phyloP scores from a whole-genome alignment of 345 rosid genomes.

The Camelina sativa region DNA sequence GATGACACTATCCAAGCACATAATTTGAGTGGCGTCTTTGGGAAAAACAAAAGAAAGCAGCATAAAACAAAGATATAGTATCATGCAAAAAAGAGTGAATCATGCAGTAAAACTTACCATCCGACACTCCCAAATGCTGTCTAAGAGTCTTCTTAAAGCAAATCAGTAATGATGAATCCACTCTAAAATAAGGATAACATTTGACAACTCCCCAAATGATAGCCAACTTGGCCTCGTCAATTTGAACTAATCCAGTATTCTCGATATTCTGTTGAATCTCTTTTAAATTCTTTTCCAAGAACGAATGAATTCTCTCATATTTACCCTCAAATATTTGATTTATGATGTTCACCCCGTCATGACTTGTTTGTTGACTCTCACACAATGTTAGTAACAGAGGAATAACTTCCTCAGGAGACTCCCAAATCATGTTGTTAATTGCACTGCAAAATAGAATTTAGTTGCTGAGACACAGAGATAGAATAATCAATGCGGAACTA shows the following conservation, averaged over 20 bases:
- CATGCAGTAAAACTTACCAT: slow-evolving; percentile 51
- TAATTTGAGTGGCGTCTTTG: slow-evolving; percentile 11
- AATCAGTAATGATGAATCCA: slow-evolving; percentile 50
- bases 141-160: slow-evolving; percentile 61
- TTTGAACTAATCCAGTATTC: slow-evolving; percentile 41
- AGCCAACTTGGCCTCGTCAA: slow-evolving; percentile 58
- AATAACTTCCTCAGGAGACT: slow-evolving; percentile 61
- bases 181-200: slow-evolving; percentile 65
- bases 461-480: slow-evolving; percentile 30
- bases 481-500: slow-evolving; percentile 20
- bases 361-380: slow-evolving; percentile 58
- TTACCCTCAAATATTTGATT: slow-evolving; percentile 52
- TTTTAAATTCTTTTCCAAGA: slow-evolving; percentile 48
- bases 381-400: slow-evolving; percentile 59
- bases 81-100: slow-evolving; percentile 19
- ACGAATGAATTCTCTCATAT: slow-evolving; percentile 50
- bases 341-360: slow-evolving; percentile 31
- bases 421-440: slow-evolving; percentile 63
- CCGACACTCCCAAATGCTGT: slow-evolving; percentile 49
- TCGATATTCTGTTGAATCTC: slow-evolving; percentile 45
- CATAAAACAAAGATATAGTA: slow-evolving; percentile 23
- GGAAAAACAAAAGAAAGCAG: background rate
- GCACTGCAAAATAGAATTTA: slow-evolving; percentile 59
- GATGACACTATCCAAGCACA: slow-evolving; percentile 13
- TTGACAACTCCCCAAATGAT: slow-evolving; percentile 68